Percentiles rank a stretch among this genome's conserved stretches.
Conservation (phyloP, 2,329 filamentous ascomycete genomes). For the Penicillium sp. region DNA sequence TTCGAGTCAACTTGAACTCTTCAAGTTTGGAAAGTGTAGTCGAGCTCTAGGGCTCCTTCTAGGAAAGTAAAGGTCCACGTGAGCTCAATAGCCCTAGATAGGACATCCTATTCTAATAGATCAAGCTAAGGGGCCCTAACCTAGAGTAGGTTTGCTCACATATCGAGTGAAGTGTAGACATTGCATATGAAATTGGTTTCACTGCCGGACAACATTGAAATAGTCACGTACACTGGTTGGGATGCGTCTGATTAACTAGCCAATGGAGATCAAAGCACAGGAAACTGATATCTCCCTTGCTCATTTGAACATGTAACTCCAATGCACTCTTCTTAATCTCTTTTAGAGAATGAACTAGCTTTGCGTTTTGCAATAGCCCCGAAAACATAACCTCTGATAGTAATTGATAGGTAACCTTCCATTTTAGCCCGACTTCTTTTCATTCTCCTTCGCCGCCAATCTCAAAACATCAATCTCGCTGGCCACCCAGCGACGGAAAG, state of each 20-base stretch:
- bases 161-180: background rate
- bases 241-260: background rate
- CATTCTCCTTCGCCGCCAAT: conserved; percentile 46
- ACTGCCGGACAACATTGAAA: background rate
- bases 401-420: background rate
- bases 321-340: background rate
- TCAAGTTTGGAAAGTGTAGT: background rate
- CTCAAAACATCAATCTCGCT: conserved; percentile 57
- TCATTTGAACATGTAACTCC: background rate
- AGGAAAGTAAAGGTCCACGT: background rate
- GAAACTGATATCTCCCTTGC: background rate
- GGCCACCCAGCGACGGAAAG: conserved; percentile 63
- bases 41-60: background rate
- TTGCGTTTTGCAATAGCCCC: background rate
- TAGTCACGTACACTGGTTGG: background rate
- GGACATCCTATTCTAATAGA: background rate
- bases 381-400: background rate
- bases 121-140: background rate
- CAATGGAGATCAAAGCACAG: background rate
- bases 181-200: background rate
- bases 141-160: too few relatives aligned
- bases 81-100: background rate
- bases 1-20: background rate
- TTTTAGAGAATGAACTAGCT: background rate
- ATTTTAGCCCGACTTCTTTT: conserved; percentile 31